Conservation (phyloP, 2,329 filamentous ascomycete genomes). For the Dendryphion nanum region DNA sequence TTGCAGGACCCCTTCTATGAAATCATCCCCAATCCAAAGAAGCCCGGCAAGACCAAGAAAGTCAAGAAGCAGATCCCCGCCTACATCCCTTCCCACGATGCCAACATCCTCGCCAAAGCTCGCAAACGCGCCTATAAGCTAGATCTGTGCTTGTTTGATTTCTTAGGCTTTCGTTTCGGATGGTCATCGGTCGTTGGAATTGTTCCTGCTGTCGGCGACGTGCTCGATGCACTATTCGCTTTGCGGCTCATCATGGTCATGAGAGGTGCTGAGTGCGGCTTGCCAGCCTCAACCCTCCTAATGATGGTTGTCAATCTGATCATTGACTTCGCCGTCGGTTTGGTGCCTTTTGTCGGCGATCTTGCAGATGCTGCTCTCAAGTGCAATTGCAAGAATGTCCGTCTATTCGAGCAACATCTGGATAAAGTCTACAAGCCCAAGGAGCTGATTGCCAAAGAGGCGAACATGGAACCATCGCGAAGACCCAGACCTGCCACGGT, state of each 20-base stretch:
- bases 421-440: conserved; percentile 63
- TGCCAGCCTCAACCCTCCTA: conserved; percentile 60
- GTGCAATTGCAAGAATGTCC: conserved; percentile 74
- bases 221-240: conserved; percentile 42
- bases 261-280: conserved; percentile 71
- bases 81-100: conserved; percentile 81
- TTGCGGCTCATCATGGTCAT: conserved; percentile 73
- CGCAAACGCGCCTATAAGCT: conserved; percentile 82
- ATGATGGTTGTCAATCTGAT: conserved; percentile 80
- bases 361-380: conserved; percentile 70
- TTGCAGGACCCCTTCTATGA: conserved; percentile 89
- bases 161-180: conserved; percentile 79
- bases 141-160: conserved; percentile 80
- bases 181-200: conserved; percentile 86
- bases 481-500: conserved; percentile 46
- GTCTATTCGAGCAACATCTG: conserved; percentile 66
- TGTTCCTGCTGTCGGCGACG: conserved; percentile 67
- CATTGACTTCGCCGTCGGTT: conserved; percentile 70
- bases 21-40: conserved; percentile 70
- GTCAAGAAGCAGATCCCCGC: conserved; percentile 80
- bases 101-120: conserved; percentile 77
- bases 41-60: conserved; percentile 74
- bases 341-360: conserved; percentile 76
- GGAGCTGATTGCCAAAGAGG: conserved; percentile 15
- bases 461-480: conserved; percentile 16